Percentiles rank a stretch among this genome's conserved stretches.
Conservation (phyloP, 176 grass and related monocot genomes). For the Stipa capillata region DNA sequence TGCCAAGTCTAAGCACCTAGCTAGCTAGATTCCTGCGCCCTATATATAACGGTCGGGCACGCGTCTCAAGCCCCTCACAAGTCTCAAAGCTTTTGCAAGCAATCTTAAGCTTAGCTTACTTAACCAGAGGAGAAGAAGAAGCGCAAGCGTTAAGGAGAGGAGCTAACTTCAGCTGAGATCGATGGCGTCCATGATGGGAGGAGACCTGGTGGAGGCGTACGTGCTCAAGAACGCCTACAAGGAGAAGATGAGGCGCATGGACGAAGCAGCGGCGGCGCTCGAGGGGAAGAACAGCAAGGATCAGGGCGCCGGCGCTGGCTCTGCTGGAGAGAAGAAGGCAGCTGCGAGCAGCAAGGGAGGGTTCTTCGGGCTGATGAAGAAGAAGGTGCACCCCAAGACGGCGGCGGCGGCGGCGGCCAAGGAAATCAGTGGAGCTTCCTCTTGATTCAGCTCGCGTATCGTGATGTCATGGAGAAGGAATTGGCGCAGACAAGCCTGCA, state of each 20-base stretch:
- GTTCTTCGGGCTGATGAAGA: conserved; percentile 27
- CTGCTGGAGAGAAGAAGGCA: neutral
- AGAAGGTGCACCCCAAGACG: conserved; percentile 44
- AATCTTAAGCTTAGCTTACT: too few species aligned
- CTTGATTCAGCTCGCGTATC: neutral
- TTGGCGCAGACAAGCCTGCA: too few species aligned
- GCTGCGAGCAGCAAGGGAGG: neutral
- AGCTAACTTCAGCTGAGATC: too few species aligned
- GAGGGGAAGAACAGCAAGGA: neutral
- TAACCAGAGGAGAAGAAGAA: neutral
- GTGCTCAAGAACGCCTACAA: conserved; percentile 46
- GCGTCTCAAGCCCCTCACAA: neutral
- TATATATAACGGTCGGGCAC: conserved; percentile 10
- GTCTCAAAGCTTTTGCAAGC: neutral
- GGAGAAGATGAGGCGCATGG: conserved; percentile 39
- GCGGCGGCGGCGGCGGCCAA: too few species aligned
- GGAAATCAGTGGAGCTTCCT: too few species aligned
- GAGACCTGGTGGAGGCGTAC: conserved; percentile 49
- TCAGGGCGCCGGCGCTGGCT: too few species aligned
- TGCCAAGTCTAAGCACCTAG: conserved; percentile 6
- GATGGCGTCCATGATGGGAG: conserved; percentile 56
- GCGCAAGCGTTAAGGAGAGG: accelerated
- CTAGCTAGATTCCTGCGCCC: too few species aligned
- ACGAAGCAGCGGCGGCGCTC: neutral
- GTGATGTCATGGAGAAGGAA: neutral